phyloP scores from a whole-genome alignment of 306 rosid genomes.

The Notholithocarpus densiflorus region DNA sequence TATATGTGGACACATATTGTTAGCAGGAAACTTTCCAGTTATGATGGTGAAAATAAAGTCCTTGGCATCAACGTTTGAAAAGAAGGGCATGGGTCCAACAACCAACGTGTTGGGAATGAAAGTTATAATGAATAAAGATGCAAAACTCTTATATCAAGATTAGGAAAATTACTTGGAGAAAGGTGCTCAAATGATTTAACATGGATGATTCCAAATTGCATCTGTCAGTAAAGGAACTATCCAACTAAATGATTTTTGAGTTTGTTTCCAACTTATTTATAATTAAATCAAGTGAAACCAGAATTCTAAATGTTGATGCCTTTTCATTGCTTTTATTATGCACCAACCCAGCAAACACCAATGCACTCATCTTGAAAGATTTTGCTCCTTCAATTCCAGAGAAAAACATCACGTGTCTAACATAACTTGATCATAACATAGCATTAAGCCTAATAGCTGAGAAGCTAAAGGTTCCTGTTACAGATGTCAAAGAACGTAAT shows the following conservation, averaged over 20 bases:
- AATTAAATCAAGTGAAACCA: no score
- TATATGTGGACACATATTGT: neutral
- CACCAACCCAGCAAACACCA: slow-evolving; percentile 96
- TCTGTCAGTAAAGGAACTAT: no score
- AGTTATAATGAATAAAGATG: neutral
- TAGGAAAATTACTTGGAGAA: neutral
- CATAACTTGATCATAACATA: slow-evolving; percentile 87
- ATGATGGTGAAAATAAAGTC: neutral
- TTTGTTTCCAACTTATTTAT: no score
- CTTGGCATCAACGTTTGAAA: neutral
- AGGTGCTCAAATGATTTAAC: no score
- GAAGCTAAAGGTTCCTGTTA: slow-evolving; percentile 60
- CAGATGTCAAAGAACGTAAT: slow-evolving; percentile 77
- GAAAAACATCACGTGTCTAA: slow-evolving; percentile 78
- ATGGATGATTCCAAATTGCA: no score
- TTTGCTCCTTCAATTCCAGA: slow-evolving; percentile 80
- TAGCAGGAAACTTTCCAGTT: neutral
- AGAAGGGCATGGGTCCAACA: neutral
- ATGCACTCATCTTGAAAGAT: slow-evolving; percentile 81
- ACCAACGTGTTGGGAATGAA: neutral
- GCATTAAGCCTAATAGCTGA: slow-evolving; percentile 88
- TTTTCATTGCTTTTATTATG: slow-evolving; percentile 6
- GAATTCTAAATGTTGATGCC: neutral
- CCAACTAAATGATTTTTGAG: no score
- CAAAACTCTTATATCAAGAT: neutral